These are phyloP conservation scores for Dryas octopetala DNA, from an alignment of 306 rosid species.

Conservation along the genomic window DNA sequence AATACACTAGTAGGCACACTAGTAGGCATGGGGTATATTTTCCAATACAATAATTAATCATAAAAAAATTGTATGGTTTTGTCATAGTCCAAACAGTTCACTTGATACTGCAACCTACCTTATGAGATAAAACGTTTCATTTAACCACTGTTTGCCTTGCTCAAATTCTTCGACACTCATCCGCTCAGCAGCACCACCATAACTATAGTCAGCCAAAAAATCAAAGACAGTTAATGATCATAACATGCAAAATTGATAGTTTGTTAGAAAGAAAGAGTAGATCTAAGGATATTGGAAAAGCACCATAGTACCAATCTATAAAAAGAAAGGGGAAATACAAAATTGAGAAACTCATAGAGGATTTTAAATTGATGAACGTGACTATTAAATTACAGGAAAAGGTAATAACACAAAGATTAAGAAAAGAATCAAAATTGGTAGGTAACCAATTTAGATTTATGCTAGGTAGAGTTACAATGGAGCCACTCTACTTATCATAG, in stretches of 20 bases:
- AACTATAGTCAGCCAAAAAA: conserved; percentile 44
- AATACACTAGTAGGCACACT: not conserved
- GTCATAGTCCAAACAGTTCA: conserved; percentile 8
- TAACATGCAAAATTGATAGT: conserved; percentile 14
- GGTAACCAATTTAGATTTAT: not conserved
- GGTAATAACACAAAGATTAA: not conserved
- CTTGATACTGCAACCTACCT: conserved; percentile 47
- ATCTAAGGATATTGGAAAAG: not conserved
- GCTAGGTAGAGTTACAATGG: not conserved
- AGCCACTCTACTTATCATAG: not conserved
- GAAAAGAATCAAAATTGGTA: not conserved
- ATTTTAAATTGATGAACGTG: not conserved
- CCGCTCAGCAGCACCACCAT: conserved; percentile 57
- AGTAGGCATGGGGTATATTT: not conserved
- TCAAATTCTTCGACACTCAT: conserved; percentile 70
- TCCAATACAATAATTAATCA: not conserved
- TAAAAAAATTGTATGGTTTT: not conserved
- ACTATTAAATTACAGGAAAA: not conserved
- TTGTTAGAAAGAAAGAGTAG: not conserved
- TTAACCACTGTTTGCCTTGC: conserved; percentile 79
- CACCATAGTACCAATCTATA: not conserved
- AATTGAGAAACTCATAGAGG: not conserved
- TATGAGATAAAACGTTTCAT: conserved; percentile 71
- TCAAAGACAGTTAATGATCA: conserved; percentile 22
- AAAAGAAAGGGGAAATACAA: too few species aligned